phyloP scores from a whole-genome alignment of 495 filamentous ascomycete species.

The Gamarada debralockiae region DNA sequence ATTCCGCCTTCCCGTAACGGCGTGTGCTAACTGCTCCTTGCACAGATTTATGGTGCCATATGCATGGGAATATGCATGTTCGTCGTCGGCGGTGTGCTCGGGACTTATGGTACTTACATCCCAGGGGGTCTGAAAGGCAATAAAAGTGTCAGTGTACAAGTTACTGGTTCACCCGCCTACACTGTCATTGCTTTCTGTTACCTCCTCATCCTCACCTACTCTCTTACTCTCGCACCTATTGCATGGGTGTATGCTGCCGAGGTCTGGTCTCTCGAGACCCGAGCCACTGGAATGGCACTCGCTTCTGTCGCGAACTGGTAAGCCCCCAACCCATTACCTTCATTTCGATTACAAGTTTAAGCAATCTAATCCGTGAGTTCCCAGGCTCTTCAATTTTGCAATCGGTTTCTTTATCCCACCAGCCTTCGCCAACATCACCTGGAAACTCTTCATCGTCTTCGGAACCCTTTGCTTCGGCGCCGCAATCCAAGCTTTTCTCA shows the following conservation, averaged over 20 bases:
- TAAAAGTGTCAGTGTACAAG: constrained; percentile 59
- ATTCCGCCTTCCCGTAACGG: too few species aligned
- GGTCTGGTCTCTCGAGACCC: constrained; percentile 71
- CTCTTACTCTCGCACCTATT: constrained; percentile 64
- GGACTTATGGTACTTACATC: constrained; percentile 39
- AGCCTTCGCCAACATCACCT: constrained; percentile 67
- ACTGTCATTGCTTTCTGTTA: constrained; percentile 71
- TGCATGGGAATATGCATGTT: constrained; percentile 69
- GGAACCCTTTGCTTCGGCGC: constrained; percentile 64
- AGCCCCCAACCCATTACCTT: too few species aligned
- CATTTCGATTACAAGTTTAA: too few species aligned
- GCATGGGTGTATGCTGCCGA: constrained; percentile 76
- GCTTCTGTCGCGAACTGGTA: constrained; percentile 69
- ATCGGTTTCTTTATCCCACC: constrained; percentile 68
- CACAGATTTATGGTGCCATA: constrained; percentile 64
- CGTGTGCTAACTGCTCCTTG: too few species aligned
- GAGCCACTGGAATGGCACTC: constrained; percentile 67
- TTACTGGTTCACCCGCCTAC: constrained; percentile 59
- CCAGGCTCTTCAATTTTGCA: constrained; percentile 78
- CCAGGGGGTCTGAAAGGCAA: constrained; percentile 62
- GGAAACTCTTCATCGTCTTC: constrained; percentile 73
- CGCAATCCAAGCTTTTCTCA: constrained; percentile 60
- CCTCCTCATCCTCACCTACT: constrained; percentile 67
- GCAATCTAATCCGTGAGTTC: too few species aligned
- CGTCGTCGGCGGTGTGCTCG: constrained; percentile 52